Percentiles rank a stretch among this genome's conserved stretches.
phyloP scores from a whole-genome alignment of 2,329 filamentous ascomycete genomes.

The Phialophora expanda region DNA sequence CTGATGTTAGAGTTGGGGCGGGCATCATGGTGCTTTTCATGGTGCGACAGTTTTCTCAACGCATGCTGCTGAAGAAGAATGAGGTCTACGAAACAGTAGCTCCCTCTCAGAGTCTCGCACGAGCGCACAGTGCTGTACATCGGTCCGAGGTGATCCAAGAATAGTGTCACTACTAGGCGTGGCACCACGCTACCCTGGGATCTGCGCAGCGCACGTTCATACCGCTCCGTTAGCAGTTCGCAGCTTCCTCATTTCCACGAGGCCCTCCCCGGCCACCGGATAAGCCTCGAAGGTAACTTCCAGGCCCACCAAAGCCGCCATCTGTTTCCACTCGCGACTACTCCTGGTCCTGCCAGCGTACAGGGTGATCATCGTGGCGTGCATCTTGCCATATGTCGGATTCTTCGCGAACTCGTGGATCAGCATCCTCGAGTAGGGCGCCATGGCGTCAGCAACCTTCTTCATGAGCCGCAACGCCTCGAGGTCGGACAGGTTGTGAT shows the following conservation, averaged over 20 bases:
- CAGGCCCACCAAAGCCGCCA: conserved; percentile 45
- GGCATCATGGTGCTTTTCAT: neutral
- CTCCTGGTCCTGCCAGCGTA: conserved; percentile 46
- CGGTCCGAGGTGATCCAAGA: neutral
- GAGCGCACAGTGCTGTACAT: neutral
- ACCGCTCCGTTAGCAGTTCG: neutral
- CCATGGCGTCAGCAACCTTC: conserved; percentile 47
- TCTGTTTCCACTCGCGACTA: conserved; percentile 45
- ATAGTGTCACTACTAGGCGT: neutral
- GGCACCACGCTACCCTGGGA: neutral
- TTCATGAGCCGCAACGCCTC: conserved; percentile 46
- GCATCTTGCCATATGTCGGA: conserved; percentile 44
- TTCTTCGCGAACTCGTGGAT: conserved; percentile 49
- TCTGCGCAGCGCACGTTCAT: neutral
- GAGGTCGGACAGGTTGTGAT: conserved; percentile 48
- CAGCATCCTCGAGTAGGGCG: conserved; percentile 43
- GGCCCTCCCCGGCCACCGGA: conserved; percentile 43
- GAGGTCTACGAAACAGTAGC: neutral
- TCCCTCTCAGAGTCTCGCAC: neutral
- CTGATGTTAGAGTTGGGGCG: neutral
- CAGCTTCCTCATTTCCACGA: conserved; percentile 46
- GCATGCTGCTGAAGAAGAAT: neutral
- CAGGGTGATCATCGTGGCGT: conserved; percentile 47
- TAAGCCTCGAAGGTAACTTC: conserved; percentile 47
- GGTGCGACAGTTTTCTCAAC: neutral